A percentile compares a stretch with the other conserved stretches of the same genome.
phyloP scores from a whole-genome alignment of 2,329 filamentous ascomycete genomes.

The Fusarium coffeatum region DNA sequence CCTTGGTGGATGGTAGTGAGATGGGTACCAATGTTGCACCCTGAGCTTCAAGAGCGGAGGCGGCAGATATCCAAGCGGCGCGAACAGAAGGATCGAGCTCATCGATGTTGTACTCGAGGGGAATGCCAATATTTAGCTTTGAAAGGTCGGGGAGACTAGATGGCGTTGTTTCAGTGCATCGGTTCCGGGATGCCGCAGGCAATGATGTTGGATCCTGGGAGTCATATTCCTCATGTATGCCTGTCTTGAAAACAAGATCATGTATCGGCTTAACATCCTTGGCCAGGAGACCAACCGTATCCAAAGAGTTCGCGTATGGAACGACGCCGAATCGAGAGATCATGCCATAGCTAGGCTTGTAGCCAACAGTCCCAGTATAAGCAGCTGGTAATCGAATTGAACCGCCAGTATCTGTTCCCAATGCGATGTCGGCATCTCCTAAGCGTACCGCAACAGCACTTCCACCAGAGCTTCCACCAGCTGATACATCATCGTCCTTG shows the following conservation, averaged over 20 bases:
- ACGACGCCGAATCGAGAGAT: constrained; percentile 88
- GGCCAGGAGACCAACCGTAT: constrained; percentile 85
- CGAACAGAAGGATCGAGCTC: constrained; percentile 80
- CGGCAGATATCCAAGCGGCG: constrained; percentile 73
- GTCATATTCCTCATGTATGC: constrained; percentile 69
- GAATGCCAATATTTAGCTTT: constrained; percentile 65
- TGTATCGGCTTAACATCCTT: constrained; percentile 63
- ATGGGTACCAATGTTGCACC: constrained; percentile 81
- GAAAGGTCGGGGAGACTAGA: constrained; percentile 44
- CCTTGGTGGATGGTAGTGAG: constrained; percentile 83
- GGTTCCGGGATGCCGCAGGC: constrained; percentile 63
- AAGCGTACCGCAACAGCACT: constrained; percentile 86
- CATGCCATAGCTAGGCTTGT: constrained; percentile 92
- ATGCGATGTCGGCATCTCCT: constrained; percentile 68
- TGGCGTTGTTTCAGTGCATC: constrained; percentile 53
- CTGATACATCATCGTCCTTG: constrained; percentile 64
- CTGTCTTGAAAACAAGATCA: constrained; percentile 62
- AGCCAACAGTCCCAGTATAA: constrained; percentile 84
- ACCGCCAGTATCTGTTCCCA: constrained; percentile 95
- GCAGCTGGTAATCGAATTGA: constrained; percentile 89
- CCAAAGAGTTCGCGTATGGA: constrained; percentile 91
- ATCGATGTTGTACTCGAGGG: constrained; percentile 86
- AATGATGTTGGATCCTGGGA: constrained; percentile 80
- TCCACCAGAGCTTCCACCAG: constrained; percentile 92
- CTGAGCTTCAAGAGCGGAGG: constrained; percentile 68